A percentile compares a stretch with the other conserved stretches of the same genome.
Evolutionary conservation across 306 rosid species (phyloP).

Genomic region (Lathyrus sativus): DNA sequence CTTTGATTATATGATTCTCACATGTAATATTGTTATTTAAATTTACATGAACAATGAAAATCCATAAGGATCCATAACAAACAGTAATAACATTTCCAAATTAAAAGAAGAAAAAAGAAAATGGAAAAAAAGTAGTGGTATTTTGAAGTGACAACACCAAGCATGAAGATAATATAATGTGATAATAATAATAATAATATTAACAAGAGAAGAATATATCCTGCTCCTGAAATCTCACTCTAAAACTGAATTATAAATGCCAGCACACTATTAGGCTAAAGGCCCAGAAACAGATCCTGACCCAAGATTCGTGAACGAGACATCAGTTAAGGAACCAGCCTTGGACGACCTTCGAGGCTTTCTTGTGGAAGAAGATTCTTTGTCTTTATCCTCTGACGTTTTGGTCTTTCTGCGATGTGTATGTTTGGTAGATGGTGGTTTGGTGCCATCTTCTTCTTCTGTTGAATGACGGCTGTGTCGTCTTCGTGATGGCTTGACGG

Average conservation of each 20-base stretch:
- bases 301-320: constrained; percentile 41
- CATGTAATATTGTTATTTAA: neutral
- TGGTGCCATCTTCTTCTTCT: constrained; percentile 17
- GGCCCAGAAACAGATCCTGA: constrained; percentile 1
- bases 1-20: neutral
- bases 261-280: neutral
- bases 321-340: constrained; percentile 55
- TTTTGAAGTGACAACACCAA: constrained; percentile 23
- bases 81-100: neutral
- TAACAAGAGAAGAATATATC: neutral
- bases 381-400: constrained; percentile 45
- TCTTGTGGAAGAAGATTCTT: constrained; percentile 33
- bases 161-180: neutral
- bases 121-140: neutral
- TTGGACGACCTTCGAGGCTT: constrained; percentile 51
- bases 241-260: constrained; percentile 32
- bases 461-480: neutral
- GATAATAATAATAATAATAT: constrained; percentile 20
- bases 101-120: no score
- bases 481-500: constrained; percentile 48
- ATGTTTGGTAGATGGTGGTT: constrained; percentile 43
- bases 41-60: neutral
- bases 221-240: constrained; percentile 36
- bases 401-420: constrained; percentile 59
- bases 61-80: neutral